Percentiles rank a stretch among this genome's conserved stretches.
These are phyloP conservation scores for Astrothelium macrocarpum DNA, from an alignment of 495 filamentous ascomycete species.

Conservation along the genomic window DNA sequence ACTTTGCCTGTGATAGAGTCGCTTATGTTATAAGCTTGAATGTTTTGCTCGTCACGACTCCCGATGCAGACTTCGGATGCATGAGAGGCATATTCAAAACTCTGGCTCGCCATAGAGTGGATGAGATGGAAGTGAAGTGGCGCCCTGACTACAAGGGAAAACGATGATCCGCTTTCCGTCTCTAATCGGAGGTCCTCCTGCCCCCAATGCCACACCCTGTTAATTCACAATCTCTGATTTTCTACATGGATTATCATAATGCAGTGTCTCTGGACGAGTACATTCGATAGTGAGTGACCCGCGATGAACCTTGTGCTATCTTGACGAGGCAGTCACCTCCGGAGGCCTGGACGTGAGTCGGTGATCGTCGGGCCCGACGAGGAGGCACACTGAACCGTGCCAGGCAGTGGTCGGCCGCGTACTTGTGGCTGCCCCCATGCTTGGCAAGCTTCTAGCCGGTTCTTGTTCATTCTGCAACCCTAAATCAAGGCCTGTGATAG, in stretches of 20 bases:
- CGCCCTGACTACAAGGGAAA: no score
- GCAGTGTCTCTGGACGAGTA: no score
- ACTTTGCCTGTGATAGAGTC: not conserved
- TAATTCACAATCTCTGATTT: no score
- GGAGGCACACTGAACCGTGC: not conserved
- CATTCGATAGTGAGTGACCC: no score
- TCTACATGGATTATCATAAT: no score
- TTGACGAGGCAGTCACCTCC: no score
- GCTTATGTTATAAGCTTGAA: not conserved
- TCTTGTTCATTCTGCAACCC: not conserved
- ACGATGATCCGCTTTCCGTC: not conserved
- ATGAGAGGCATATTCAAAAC: no score
- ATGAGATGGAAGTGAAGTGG: no score
- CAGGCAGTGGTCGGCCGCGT: constrained; percentile 3
- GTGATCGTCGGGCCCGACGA: not conserved
- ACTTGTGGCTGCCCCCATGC: not conserved
- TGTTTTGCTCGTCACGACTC: not conserved
- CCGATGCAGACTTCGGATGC: no score
- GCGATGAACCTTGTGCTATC: no score
- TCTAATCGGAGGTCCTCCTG: not conserved
- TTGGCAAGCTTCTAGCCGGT: not conserved
- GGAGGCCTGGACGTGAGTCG: not conserved
- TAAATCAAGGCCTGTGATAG: not conserved
- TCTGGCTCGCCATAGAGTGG: no score
- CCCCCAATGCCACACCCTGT: no score